Evolutionary conservation across 2,329 filamentous ascomycete genomes (phyloP).

Genomic region (Didymella pomorum): DNA sequence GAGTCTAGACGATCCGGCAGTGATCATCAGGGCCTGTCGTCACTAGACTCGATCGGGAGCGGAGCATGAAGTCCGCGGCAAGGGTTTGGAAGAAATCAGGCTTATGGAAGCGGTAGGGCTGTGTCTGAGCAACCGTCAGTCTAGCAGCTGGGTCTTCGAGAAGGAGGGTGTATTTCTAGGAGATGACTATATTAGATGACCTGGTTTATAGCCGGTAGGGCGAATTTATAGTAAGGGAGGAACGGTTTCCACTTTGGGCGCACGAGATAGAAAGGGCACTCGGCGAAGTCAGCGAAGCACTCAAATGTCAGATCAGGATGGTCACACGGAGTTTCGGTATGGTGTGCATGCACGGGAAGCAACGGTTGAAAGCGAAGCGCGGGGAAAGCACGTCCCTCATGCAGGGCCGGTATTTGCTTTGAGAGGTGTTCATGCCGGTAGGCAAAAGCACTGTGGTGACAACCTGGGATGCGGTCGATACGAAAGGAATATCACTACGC

Average conservation of each 20-base stretch:
- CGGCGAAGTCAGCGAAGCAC: background rate
- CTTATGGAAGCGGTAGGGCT: constrained; percentile 11
- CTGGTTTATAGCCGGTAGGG: background rate
- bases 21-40: constrained; percentile 14
- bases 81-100: background rate
- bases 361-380: constrained; percentile 18
- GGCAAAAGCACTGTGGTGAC: background rate
- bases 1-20: constrained; percentile 9
- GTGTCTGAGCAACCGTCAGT: background rate
- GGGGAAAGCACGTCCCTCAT: constrained; percentile 15
- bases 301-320: background rate
- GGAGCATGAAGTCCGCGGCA: background rate
- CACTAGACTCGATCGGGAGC: background rate
- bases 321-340: constrained; percentile 3
- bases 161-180: background rate
- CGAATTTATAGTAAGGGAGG: background rate
- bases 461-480: background rate
- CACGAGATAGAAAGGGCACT: background rate
- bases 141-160: background rate
- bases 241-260: background rate
- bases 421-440: constrained; percentile 7
- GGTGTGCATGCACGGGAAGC: constrained; percentile 7
- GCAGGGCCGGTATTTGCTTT: constrained; percentile 11
- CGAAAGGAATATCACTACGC: background rate
- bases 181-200: background rate